Conservation (phyloP, 2,329 filamentous ascomycete genomes). For the Ilyonectria destructans region DNA sequence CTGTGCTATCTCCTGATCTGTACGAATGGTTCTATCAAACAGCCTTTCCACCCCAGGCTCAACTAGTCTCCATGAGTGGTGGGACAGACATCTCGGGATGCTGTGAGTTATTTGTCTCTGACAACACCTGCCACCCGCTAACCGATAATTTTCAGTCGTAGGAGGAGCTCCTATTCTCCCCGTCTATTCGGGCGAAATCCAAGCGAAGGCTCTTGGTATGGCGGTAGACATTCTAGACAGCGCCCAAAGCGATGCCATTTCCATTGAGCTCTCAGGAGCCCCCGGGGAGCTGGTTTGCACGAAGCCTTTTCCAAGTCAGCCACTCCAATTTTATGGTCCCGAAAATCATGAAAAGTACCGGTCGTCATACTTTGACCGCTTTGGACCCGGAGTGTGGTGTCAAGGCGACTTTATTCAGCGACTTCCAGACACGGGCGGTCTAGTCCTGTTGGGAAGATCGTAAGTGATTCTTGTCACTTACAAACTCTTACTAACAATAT, state of each 20-base stretch:
- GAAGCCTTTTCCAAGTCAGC: constrained; percentile 21
- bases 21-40: constrained; percentile 28
- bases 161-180: constrained; percentile 27
- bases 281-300: constrained; percentile 21
- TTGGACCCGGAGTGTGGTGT: constrained; percentile 22
- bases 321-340: not conserved
- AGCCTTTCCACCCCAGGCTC: constrained; percentile 4
- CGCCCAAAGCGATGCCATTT: not conserved
- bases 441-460: constrained; percentile 28
- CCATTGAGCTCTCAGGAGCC: constrained; percentile 7
- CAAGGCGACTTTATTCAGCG: constrained; percentile 28
- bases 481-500: not conserved
- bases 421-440: not conserved
- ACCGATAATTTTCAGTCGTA: constrained; percentile 13
- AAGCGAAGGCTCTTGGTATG: constrained; percentile 35
- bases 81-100: constrained; percentile 27
- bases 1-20: constrained; percentile 7
- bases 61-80: constrained; percentile 29
- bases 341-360: constrained; percentile 1
- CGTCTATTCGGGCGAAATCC: constrained; percentile 30
- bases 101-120: constrained; percentile 16
- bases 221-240: constrained; percentile 31
- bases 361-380: constrained; percentile 29
- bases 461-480: not conserved
- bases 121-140: not conserved